phyloP scores from a whole-genome alignment of 345 rosid species.

The Kandelia obovata region DNA sequence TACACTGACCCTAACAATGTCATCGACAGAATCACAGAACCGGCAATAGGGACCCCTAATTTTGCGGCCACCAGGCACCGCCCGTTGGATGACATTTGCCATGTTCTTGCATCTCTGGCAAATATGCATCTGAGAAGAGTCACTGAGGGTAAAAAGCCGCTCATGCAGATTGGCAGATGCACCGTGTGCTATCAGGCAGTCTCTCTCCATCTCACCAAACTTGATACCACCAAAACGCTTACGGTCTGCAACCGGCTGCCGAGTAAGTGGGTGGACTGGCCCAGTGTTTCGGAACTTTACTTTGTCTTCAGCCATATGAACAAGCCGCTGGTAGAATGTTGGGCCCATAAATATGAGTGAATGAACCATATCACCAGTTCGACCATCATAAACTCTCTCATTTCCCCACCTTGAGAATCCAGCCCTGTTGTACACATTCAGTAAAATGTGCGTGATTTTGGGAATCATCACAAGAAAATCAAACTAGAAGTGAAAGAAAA shows the following conservation, averaged over 20 bases:
- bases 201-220: constrained; percentile 92
- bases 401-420: constrained; percentile 88
- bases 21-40: constrained; percentile 52
- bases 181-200: constrained; percentile 84
- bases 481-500: not conserved
- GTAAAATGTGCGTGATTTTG: not conserved
- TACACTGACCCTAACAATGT: constrained; percentile 57
- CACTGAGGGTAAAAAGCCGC: constrained; percentile 75
- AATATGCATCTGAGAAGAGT: constrained; percentile 70
- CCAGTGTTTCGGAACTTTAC: constrained; percentile 93
- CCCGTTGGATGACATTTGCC: constrained; percentile 68
- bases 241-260: constrained; percentile 85
- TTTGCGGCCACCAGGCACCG: constrained; percentile 52
- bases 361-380: constrained; percentile 66
- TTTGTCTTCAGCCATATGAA: constrained; percentile 91
- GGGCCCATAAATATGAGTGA: constrained; percentile 86
- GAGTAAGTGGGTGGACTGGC: constrained; percentile 85
- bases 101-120: constrained; percentile 56
- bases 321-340: constrained; percentile 75
- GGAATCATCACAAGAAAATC: not conserved
- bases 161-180: constrained; percentile 80
- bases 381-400: constrained; percentile 74
- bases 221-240: constrained; percentile 84
- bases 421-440: constrained; percentile 44
- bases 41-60: constrained; percentile 80